phyloP scores from a whole-genome alignment of 2,329 filamentous ascomycete species.

The Trichoderma harzianum region DNA sequence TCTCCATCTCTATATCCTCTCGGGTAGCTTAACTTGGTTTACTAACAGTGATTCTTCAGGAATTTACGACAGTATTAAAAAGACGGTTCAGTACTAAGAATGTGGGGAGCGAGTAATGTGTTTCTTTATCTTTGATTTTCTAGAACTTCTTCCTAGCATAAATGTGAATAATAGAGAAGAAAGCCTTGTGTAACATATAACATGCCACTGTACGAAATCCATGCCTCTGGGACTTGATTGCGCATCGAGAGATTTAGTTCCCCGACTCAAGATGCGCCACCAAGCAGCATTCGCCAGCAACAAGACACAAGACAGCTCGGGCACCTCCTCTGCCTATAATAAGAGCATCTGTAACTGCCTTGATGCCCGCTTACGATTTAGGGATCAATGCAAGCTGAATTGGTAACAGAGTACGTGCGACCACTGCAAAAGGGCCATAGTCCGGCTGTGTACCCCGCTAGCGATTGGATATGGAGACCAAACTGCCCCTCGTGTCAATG shows the following conservation, averaged over 20 bases:
- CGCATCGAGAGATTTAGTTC: not conserved
- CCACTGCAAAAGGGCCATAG: not conserved
- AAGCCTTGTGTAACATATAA: not conserved
- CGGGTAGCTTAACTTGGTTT: not conserved
- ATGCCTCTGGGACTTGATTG: not conserved
- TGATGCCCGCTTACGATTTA: not conserved
- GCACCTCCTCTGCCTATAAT: not conserved
- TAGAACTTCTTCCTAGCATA: conserved; percentile 1
- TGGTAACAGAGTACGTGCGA: conserved; percentile 1
- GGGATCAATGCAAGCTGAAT: not conserved
- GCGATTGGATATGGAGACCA: not conserved
- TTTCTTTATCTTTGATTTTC: not conserved
- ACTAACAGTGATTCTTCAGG: conserved; percentile 45
- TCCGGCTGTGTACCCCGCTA: conserved; percentile 6
- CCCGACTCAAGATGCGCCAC: not conserved
- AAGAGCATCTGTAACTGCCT: not conserved
- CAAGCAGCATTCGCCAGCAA: not conserved
- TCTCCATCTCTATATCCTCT: not conserved
- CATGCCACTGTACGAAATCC: not conserved
- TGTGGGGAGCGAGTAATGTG: not conserved
- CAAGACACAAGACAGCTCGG: not conserved
- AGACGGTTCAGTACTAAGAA: conserved; percentile 59
- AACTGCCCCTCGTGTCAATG: conserved; percentile 10
- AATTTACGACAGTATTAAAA: conserved; percentile 69
- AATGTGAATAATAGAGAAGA: not conserved